Base-by-base conservation (phyloP, 208 protist genomes). In the Acanthamoeba healyi region DNA sequence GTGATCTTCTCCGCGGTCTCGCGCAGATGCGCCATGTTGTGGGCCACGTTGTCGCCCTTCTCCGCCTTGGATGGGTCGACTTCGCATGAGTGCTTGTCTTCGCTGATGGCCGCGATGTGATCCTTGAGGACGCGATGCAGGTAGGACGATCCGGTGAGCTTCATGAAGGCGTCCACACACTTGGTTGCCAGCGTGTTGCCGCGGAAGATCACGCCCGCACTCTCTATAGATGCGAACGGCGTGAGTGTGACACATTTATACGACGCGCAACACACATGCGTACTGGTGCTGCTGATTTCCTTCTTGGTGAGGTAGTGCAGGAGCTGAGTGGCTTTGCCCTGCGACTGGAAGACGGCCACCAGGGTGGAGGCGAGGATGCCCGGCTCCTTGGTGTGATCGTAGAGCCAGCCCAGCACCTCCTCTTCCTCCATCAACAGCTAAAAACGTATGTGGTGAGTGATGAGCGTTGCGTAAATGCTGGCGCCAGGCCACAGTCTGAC, bases 171-270 rank as follows among this genome's bases (percentile, higher is more conserved):
- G 38, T 89, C 81, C 9, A 89, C 81, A 29, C 51, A 44, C 36
- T 89, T 89, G 29, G 81, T 89, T 9, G 81, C 81, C 44, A 89
- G 34, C 51, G 81, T 67, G 29, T 89, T 89, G 10, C 81, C 81
- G 2, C 81, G 42, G 81, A 89, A 89, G 29, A 89, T 89, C 34
- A 89, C 81, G 19, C 81, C 81, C n/a, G 81, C 42, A 32, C 51
- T 67, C 51, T 32, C 81, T 89, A n/a, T 19, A 51, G n/a, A n/a
- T 6, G 29, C 10, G 26, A 51, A 61, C 10, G 19, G 3, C 9
- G 24, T n/a, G 22, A 87, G 36, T 38, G n/a, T 32, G 6, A 61
- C 12, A 42, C 36, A 77, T 7, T 2, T 38, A 58, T 14, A 87
- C 74, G 44, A 49, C 9, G 36, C 15, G 19, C 24, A n/a, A 32